A percentile compares a stretch with the other conserved stretches of the same genome.
Evolutionary conservation across 257 asterid genomes (phyloP).

Genomic region (Nicotiana otophora): DNA sequence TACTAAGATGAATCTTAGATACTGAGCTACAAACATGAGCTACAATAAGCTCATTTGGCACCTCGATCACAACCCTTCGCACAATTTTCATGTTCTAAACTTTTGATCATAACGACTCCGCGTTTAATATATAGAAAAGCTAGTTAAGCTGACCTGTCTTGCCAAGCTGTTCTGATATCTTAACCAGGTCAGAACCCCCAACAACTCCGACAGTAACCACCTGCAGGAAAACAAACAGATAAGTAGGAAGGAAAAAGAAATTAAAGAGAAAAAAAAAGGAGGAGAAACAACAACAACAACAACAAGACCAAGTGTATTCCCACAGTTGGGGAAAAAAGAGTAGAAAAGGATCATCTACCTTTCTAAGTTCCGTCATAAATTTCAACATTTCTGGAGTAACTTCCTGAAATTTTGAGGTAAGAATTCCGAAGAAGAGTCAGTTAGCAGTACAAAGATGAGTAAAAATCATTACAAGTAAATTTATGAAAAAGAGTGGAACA

Average conservation of each 20-base stretch:
- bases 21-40: background rate
- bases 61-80: background rate
- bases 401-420: constrained; percentile 32
- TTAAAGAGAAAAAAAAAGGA: background rate
- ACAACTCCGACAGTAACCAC: constrained; percentile 85
- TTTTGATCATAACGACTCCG: background rate
- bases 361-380: constrained; percentile 70
- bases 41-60: background rate
- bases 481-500: background rate
- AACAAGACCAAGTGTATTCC: too few species aligned
- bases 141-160: constrained; percentile 43
- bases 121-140: background rate
- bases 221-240: constrained; percentile 29
- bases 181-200: constrained; percentile 97
- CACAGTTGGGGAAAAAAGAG: too few species aligned
- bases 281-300: background rate
- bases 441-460: background rate
- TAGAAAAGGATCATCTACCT: constrained; percentile 35
- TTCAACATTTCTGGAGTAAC: constrained; percentile 65
- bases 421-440: background rate
- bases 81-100: background rate
- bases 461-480: background rate
- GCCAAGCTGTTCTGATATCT: constrained; percentile 97
- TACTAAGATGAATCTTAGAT: background rate
- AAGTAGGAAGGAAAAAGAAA: background rate